Evolutionary conservation across 73 alveolate genomes (phyloP), one percentile per base, ranked within the genome.

Genomic region (Halteria grandinella): DNA sequence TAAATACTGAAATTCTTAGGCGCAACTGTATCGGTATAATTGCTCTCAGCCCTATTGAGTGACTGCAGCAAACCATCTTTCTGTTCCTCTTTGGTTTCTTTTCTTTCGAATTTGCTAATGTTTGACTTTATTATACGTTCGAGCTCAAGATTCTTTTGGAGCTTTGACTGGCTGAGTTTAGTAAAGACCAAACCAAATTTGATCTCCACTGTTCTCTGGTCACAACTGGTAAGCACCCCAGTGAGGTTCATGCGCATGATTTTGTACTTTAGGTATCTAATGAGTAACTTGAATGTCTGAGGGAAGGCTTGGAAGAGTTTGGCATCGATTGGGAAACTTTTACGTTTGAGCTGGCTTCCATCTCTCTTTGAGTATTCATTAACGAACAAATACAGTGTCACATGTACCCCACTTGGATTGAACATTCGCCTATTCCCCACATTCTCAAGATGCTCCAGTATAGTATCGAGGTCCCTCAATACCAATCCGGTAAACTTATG

Each of bases 251-350:
- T n/a, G n/a, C n/a, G n/a, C n/a, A n/a, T n/a, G n/a, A n/a, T n/a
- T n/a, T n/a, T n/a, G 47, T 5, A 36, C 47, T 36, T 5, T 11
- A 70, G 50, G 40, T 50, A 70, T 23, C 34, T 27, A 55, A 70
- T 49, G 5, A 70, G 59, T 4, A 18, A 25, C 34, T 70, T 70
- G 83, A 48, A 70, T 17, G 71, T 51, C 21, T 59, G 36, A 0
- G 70, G 72, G 58, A 70, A 70, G 6, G 69, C 71, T 7, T 18
- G 50, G 51, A 70, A 70, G 15, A 70, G 39, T 32, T 32, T 1
- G 6, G 71, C 32, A 36, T 70, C 83, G 11, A 70, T 2, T 4
- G 83, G 83, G 59, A 70, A 70, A 33, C 83, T 70, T 21, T 51
- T 53, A 18, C 71, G 28, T 11, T 8, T 70, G 32, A 28, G 34